phyloP scores from a whole-genome alignment of 2,329 filamentous ascomycete genomes.

The Pyrenophora seminiperda region DNA sequence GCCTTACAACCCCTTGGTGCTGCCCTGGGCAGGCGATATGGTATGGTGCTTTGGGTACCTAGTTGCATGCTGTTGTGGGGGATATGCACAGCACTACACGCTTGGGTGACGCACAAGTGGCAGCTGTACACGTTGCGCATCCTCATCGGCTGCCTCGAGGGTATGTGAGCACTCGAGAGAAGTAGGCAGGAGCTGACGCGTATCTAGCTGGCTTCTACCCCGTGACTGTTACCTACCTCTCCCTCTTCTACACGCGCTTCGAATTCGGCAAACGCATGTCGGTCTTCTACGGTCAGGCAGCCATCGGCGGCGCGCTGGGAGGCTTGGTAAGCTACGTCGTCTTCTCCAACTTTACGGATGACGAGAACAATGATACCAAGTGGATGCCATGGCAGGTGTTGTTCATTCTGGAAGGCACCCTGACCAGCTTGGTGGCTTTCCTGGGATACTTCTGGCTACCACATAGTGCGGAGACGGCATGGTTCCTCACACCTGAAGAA shows the following conservation, averaged over 20 bases:
- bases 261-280: slow-evolving; percentile 61
- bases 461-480: slow-evolving; percentile 55
- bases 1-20: slow-evolving; percentile 62
- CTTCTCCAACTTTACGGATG: slow-evolving; percentile 50
- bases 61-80: slow-evolving; percentile 62
- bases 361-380: slow-evolving; percentile 14
- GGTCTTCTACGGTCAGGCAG: slow-evolving; percentile 63
- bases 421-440: slow-evolving; percentile 55
- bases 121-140: slow-evolving; percentile 55
- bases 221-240: slow-evolving; percentile 63
- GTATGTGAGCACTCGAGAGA: slow-evolving; percentile 25
- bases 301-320: slow-evolving; percentile 62
- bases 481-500: slow-evolving; percentile 57
- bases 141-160: slow-evolving; percentile 55
- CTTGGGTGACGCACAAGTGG: slow-evolving; percentile 54
- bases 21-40: slow-evolving; percentile 62
- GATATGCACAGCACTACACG: slow-evolving; percentile 55
- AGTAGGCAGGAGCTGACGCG: slow-evolving; percentile 22
- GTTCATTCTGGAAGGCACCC: slow-evolving; percentile 56
- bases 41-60: slow-evolving; percentile 62
- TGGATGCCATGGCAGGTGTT: slow-evolving; percentile 59
- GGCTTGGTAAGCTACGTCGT: slow-evolving; percentile 59
- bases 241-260: slow-evolving; percentile 63
- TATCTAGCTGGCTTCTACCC: slow-evolving; percentile 63
- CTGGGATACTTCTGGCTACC: slow-evolving; percentile 58